phyloP scores from a whole-genome alignment of 305 asterid genomes.

The Lippia alba region DNA sequence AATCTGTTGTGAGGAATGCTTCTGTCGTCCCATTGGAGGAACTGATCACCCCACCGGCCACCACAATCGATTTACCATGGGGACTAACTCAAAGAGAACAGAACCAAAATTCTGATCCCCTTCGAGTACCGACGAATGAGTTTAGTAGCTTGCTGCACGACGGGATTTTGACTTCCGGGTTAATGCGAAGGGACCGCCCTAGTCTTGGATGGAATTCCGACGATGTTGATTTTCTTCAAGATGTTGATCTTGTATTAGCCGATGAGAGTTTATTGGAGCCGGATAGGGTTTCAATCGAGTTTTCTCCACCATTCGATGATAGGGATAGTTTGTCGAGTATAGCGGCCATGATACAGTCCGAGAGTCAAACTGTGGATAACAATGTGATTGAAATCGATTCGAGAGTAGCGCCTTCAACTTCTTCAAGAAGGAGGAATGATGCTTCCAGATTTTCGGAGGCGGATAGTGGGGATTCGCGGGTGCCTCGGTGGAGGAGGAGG shows the following conservation, averaged over 20 bases:
- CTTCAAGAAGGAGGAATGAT: slow-evolving; percentile 56
- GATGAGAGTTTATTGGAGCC: slow-evolving; percentile 52
- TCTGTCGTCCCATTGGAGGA: neutral
- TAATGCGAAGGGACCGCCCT: slow-evolving; percentile 25
- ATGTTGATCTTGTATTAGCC: neutral
- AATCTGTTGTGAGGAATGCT: neutral
- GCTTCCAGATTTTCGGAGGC: slow-evolving; percentile 62
- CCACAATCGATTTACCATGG: slow-evolving; percentile 32
- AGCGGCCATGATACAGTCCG: slow-evolving; percentile 70
- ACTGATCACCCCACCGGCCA: neutral
- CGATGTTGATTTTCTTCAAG: no score
- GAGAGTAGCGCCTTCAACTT: slow-evolving; percentile 53
- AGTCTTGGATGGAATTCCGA: no score
- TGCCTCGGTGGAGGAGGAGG: slow-evolving; percentile 61
- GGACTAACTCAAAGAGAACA: slow-evolving; percentile 42
- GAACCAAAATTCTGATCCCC: neutral
- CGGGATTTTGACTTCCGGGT: neutral
- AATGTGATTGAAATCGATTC: slow-evolving; percentile 61
- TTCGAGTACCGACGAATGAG: neutral
- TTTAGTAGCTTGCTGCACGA: neutral
- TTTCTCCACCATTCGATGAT: slow-evolving; percentile 46
- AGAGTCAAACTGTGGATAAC: slow-evolving; percentile 62
- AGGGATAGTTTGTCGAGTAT: slow-evolving; percentile 67
- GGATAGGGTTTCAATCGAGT: slow-evolving; percentile 36
- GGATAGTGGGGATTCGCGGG: slow-evolving; percentile 70